These are phyloP conservation scores for Candida broadrunensis DNA, from an alignment of 805 yeast species.

Conservation along the genomic window DNA sequence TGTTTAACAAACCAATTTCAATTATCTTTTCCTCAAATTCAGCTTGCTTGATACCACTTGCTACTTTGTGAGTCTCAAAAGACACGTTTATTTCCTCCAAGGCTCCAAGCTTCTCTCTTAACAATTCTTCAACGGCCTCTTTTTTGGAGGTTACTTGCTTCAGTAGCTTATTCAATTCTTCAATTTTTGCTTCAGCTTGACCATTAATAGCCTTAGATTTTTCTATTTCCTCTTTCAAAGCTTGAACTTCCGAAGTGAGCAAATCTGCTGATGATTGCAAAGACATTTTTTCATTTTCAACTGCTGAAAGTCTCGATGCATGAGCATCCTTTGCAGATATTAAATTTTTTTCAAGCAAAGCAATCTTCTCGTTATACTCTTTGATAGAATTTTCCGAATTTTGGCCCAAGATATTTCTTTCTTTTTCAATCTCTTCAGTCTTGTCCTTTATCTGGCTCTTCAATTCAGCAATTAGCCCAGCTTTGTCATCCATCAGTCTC, in stretches of 20 bases:
- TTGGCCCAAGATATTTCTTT: slow-evolving; percentile 45
- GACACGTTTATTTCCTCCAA: too few species aligned
- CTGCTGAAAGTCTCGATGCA: slow-evolving; percentile 6
- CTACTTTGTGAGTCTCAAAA: too few species aligned
- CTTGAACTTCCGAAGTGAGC: background rate
- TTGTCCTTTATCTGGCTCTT: slow-evolving; percentile 29
- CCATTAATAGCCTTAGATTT: background rate
- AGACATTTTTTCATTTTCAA: slow-evolving; percentile 1
- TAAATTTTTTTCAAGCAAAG: slow-evolving; percentile 36
- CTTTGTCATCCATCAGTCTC: background rate
- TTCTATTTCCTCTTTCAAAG: background rate
- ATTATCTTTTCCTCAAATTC: too few species aligned
- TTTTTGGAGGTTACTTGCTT: too few species aligned
- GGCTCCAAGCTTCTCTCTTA: too few species aligned
- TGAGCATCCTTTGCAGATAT: slow-evolving; percentile 10
- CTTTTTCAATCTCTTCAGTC: slow-evolving; percentile 46
- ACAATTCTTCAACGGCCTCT: too few species aligned
- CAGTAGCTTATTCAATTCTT: background rate
- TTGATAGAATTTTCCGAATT: slow-evolving; percentile 48
- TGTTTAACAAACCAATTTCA: too few species aligned
- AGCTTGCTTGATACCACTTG: too few species aligned
- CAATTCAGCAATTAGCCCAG: background rate
- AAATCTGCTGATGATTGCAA: background rate
- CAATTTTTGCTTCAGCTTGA: background rate
- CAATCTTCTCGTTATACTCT: slow-evolving; percentile 47